Evolutionary conservation across 768 basidiomycete genomes (phyloP).

Genomic region (Termitomyces sp.): DNA sequence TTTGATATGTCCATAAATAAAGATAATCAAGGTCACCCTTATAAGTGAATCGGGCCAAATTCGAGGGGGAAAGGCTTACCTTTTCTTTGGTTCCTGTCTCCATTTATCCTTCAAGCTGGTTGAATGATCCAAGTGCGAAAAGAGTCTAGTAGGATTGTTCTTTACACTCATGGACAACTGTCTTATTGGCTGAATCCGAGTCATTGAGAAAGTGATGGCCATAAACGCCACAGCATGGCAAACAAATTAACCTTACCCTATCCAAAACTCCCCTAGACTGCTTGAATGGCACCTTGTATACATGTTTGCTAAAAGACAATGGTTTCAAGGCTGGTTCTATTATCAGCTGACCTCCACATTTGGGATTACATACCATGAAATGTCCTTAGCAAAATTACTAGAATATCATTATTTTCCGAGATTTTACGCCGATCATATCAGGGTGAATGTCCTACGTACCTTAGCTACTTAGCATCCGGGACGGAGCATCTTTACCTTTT

Average conservation of each 20-base stretch:
- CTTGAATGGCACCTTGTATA: background rate
- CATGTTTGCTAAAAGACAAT: background rate
- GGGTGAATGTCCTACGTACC: background rate
- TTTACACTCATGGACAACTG: background rate
- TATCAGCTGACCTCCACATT: background rate
- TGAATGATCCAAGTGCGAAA: background rate
- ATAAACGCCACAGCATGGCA: slow-evolving; percentile 4
- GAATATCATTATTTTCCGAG: background rate
- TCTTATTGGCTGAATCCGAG: background rate
- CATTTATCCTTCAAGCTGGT: background rate
- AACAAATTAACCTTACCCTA: background rate
- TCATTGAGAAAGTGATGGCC: background rate
- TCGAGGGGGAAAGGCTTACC: background rate
- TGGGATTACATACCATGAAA: background rate
- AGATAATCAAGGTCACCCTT: background rate
- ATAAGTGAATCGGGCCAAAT: background rate
- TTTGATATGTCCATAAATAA: slow-evolving; percentile 4
- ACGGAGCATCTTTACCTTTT: background rate
- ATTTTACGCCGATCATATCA: background rate
- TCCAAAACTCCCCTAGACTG: background rate
- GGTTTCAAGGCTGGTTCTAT: background rate
- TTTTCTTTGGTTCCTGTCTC: background rate
- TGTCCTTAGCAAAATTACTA: background rate
- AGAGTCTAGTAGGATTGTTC: background rate
- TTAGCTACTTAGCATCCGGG: background rate